Conservation (phyloP, 768 basidiomycete species). For the Phylloporus sp. region DNA sequence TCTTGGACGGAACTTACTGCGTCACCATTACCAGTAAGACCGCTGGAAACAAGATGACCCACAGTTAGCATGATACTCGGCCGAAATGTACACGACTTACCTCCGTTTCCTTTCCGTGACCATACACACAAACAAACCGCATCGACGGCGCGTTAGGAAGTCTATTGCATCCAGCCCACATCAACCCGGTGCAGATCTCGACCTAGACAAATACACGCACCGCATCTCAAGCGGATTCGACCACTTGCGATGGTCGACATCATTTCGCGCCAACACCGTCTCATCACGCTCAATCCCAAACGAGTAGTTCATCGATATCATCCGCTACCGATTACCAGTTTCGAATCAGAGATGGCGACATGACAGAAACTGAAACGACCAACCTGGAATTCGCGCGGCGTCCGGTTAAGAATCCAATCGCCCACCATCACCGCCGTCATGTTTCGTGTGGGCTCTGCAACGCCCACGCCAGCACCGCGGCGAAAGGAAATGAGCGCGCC, state of each 20-base stretch:
- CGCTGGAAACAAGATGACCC: conserved; percentile 42
- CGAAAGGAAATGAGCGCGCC: conserved; percentile 85
- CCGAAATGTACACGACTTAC: conserved; percentile 33
- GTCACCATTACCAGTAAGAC: conserved; percentile 68
- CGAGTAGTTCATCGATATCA: conserved; percentile 73
- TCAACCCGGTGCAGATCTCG: background rate
- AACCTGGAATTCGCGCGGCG: conserved; percentile 79
- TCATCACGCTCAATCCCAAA: conserved; percentile 83
- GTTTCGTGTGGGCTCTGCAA: conserved; percentile 40
- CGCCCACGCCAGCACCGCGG: conserved; percentile 10
- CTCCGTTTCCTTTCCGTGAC: conserved; percentile 95
- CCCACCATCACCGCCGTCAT: conserved; percentile 77
- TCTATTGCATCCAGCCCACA: conserved; percentile 33
- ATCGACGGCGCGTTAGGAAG: conserved; percentile 88
- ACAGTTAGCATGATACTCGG: background rate
- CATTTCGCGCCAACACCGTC: conserved; percentile 56
- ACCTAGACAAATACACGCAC: conserved; percentile 30
- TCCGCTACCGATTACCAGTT: background rate
- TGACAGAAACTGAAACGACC: conserved; percentile 1
- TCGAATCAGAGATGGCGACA: background rate
- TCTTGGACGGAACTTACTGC: background rate
- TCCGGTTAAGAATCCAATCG: conserved; percentile 78
- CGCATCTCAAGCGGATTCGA: conserved; percentile 83
- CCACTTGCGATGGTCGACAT: conserved; percentile 81
- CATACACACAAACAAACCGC: conserved; percentile 92